Evolutionary conservation across 352 stramenopile species (phyloP), one percentile per base, ranked within the genome.

Genomic region (Proteromonas lacertae): DNA sequence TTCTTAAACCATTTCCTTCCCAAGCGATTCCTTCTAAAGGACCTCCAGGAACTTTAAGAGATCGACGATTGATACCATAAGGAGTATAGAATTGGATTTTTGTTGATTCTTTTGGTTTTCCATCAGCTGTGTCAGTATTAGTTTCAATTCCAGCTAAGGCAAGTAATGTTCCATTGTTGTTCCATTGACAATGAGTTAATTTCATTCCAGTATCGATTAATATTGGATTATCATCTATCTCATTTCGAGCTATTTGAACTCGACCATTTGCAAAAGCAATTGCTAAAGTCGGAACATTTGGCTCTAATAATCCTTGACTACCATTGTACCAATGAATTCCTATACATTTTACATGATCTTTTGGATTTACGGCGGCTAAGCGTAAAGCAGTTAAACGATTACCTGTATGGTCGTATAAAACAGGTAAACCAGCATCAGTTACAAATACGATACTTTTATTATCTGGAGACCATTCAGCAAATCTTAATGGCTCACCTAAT

Each of bases 381-480:
- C 9, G 8, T 32, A 56, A 37, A 10, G 35, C 6, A 7, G 20
- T 42, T 2, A 56, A 5, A 2, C 36, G 33, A 20, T 50, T 50
- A 1, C 49, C 49, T 21, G 50, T 32, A 12, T 24, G 30, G 31
- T 56, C 47, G 29, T 52, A 56, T 21, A 55, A 34, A 14, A 42
- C 37, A 2, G 84, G 56, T 26, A 77, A 64, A 12, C 59, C 56
- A 16, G 75, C 62, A 32, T 66, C 64, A 2, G 62, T 78, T 24
- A 76, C 64, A 38, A 86, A 84, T 5, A 87, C 44, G 14, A 84
- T 53, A 39, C 64, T 59, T 29, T 74, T 70, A 29, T 61, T 64
- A 41, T 88, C 72, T 0, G 75, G 74, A 5, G 63, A 69, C 75
- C 75, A 90, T 52, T 88, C 67, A n/a, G 90, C 71, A 40, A 77